Evolutionary conservation across 352 stramenopile species (phyloP).

Genomic region (Phytophthora ohioensis): DNA sequence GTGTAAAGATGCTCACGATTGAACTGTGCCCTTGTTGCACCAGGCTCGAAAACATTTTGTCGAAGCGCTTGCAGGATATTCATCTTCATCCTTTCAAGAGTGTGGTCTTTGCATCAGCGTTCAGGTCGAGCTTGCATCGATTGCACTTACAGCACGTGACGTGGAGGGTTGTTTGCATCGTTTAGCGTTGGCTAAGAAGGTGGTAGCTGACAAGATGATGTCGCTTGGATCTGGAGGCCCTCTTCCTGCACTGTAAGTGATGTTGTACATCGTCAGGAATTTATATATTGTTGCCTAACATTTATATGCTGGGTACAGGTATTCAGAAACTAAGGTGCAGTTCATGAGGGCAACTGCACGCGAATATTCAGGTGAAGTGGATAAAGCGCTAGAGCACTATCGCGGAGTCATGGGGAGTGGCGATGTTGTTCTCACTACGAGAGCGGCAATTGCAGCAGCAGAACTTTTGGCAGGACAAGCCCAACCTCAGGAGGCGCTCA

Average conservation of each 20-base stretch:
- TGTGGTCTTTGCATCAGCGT: slow-evolving; percentile 61
- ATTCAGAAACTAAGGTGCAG: slow-evolving; percentile 58
- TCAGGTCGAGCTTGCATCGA: slow-evolving; percentile 62
- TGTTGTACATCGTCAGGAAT: neutral
- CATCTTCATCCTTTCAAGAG: slow-evolving; percentile 76
- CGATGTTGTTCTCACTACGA: slow-evolving; percentile 33
- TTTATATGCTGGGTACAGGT: slow-evolving; percentile 36
- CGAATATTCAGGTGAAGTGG: slow-evolving; percentile 57
- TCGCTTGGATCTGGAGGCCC: slow-evolving; percentile 48
- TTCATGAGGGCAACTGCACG: slow-evolving; percentile 68
- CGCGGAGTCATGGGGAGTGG: slow-evolving; percentile 33
- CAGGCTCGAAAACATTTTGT: slow-evolving; percentile 60
- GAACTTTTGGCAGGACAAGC: slow-evolving; percentile 57
- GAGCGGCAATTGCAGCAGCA: slow-evolving; percentile 50
- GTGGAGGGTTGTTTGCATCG: slow-evolving; percentile 71
- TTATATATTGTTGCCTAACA: slow-evolving; percentile 10
- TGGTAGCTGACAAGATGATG: slow-evolving; percentile 56
- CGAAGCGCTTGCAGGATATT: slow-evolving; percentile 66
- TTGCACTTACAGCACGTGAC: slow-evolving; percentile 55
- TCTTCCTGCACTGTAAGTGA: slow-evolving; percentile 51
- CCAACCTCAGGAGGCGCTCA: slow-evolving; percentile 41
- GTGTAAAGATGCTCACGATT: slow-evolving; percentile 4
- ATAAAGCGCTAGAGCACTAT: slow-evolving; percentile 61
- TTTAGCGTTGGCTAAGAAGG: slow-evolving; percentile 48
- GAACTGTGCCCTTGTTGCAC: neutral